Base-by-base conservation (phyloP, 1,139 yeast genomes). In the Geotrichum aggregatum region DNA sequence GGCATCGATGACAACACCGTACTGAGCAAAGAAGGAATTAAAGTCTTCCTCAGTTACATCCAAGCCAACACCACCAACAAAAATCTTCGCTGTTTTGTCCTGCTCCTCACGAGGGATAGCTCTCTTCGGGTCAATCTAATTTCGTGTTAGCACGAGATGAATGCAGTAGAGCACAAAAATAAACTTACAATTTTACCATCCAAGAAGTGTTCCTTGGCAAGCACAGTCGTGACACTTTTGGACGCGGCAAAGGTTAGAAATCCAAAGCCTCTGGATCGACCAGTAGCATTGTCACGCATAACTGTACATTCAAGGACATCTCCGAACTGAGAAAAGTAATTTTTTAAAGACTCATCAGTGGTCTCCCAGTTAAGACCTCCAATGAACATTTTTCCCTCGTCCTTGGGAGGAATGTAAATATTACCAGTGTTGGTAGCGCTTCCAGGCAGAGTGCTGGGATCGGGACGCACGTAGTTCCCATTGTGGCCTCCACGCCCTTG, bases 331-430 rank as follows among this genome's bases (percentile, higher is more conserved):
- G 84, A 76, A 68, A 92, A 92, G 69, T 92, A 92, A 54, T 82
- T 83, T 58, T 80, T 83, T 68, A 92, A 62, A 16, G 72, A 65
- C 54, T 73, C 96, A 65, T 92, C 98, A 7, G 95, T 84, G 28
- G 99, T 92, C 65, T 92, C 98, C 98, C 98, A 92, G 65, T 92
- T 94, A 61, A 92, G 80, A 50, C 99, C 99, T 59, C 99, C 99
- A 68, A 92, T 83, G 67, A 92, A 92, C 97, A 94, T 89, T 67
- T 92, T 92, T 54, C 97, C 96, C 79, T 66, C 84, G 52, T 67
- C 71, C 56, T 71, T 70, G 38, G 73, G 72, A 18, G 73, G 73
- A 42, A 67, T 66, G 56, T 60, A 69, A 61, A 67, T 70, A 65
- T 66, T 72, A 60, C 68, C 76, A 54, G 70, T 69, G 46, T 54